Percentiles rank a stretch among this genome's conserved stretches.
Conservation (phyloP, 108 stramenopile genomes). For the Fragilariopsis cylindrus region DNA sequence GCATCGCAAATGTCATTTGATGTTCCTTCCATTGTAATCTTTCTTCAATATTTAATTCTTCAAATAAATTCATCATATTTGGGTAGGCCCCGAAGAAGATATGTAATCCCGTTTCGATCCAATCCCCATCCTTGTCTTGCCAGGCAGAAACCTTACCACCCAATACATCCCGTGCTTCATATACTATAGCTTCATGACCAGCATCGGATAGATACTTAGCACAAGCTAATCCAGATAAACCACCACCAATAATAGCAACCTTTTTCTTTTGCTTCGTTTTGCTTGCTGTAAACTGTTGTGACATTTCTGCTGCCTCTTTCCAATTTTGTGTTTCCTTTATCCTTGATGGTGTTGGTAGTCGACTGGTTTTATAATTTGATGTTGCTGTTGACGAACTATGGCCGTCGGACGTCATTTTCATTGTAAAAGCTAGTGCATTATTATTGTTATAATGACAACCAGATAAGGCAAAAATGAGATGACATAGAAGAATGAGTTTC, state of each 20-base stretch:
- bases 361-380: neutral
- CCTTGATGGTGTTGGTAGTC: constrained; percentile 16
- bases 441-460: neutral
- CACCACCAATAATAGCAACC: constrained; percentile 89
- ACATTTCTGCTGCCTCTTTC: constrained; percentile 19
- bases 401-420: constrained; percentile 3
- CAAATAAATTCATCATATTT: constrained; percentile 90
- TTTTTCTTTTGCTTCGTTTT: constrained; percentile 33
- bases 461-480: neutral
- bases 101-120: constrained; percentile 91
- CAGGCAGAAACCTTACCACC: constrained; percentile 92
- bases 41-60: constrained; percentile 90
- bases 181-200: constrained; percentile 81
- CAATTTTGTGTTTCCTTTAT: constrained; percentile 27
- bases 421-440: constrained; percentile 5
- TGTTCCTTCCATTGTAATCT: constrained; percentile 96
- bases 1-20: constrained; percentile 96
- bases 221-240: constrained; percentile 80
- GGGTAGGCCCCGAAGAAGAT: constrained; percentile 97
- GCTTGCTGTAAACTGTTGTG: constrained; percentile 2
- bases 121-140: constrained; percentile 88
- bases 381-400: neutral
- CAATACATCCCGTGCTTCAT: constrained; percentile 76
- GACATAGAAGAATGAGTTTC: neutral
- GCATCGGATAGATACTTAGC: constrained; percentile 91